Percentiles rank a stretch among this genome's conserved stretches.
These are phyloP conservation scores for Wakefieldia striispora DNA, from an alignment of 768 basidiomycete genomes.

Conservation along the genomic window DNA sequence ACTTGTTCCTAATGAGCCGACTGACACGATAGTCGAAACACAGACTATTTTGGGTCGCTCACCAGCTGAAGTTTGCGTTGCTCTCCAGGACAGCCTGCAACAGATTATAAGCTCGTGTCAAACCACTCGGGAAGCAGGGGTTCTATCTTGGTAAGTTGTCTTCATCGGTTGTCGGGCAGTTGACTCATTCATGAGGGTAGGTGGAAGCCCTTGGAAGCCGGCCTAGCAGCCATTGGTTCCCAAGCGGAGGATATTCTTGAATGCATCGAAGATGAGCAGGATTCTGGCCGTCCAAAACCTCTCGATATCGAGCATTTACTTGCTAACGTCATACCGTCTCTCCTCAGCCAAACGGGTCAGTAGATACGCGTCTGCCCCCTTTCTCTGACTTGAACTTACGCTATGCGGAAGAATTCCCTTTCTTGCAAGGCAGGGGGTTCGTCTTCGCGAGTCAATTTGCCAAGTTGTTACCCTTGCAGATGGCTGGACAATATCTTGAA, in stretches of 20 bases:
- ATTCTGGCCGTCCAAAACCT: conserved; percentile 56
- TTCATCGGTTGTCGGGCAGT: not conserved
- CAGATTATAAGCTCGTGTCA: conserved; percentile 59
- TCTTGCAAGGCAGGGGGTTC: conserved; percentile 92
- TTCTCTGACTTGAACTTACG: not conserved
- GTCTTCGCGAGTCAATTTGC: conserved; percentile 92
- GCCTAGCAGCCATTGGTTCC: conserved; percentile 77
- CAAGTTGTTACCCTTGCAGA: conserved; percentile 62
- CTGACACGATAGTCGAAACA: conserved; percentile 4
- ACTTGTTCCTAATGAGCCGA: not conserved
- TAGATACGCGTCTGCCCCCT: conserved; percentile 3
- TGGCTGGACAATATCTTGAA: conserved; percentile 83
- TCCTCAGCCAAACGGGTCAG: conserved; percentile 70
- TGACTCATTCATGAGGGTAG: conserved; percentile 36
- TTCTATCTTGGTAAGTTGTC: conserved; percentile 57
- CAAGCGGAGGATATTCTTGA: conserved; percentile 76
- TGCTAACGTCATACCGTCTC: conserved; percentile 72
- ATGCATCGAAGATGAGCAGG: conserved; percentile 71
- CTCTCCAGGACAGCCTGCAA: conserved; percentile 54
- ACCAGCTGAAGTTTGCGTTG: conserved; percentile 46
- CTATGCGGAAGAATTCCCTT: conserved; percentile 64
- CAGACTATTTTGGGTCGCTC: conserved; percentile 59
- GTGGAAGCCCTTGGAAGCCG: conserved; percentile 93
- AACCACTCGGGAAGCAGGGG: conserved; percentile 50
- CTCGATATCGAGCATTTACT: conserved; percentile 81